Conservation (phyloP, 768 basidiomycete genomes). For the Pleurotus eryngii region DNA sequence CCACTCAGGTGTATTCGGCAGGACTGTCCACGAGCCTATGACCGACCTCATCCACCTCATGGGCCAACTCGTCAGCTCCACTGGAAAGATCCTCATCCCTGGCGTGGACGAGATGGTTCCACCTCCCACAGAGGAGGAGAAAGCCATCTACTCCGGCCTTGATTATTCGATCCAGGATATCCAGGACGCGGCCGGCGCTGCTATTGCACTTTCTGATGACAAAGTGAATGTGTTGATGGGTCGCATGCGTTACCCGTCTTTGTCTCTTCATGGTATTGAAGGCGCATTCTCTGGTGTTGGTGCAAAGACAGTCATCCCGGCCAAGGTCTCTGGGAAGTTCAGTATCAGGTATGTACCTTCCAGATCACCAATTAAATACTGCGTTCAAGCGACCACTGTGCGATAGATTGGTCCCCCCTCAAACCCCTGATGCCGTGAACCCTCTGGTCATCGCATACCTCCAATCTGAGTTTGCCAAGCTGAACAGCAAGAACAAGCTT, state of each 20-base stretch:
- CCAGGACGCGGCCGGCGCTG: slow-evolving; percentile 70
- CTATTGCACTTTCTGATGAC: slow-evolving; percentile 71
- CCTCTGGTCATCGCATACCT: slow-evolving; percentile 71
- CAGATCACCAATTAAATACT: neutral
- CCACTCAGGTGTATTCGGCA: slow-evolving; percentile 86
- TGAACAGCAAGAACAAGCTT: slow-evolving; percentile 82
- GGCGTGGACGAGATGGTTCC: slow-evolving; percentile 86
- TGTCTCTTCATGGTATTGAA: slow-evolving; percentile 94
- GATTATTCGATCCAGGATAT: slow-evolving; percentile 75
- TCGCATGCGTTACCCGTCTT: slow-evolving; percentile 84
- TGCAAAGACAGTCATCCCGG: slow-evolving; percentile 92
- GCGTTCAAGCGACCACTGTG: neutral
- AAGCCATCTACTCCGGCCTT: slow-evolving; percentile 65
- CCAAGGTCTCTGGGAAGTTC: slow-evolving; percentile 87
- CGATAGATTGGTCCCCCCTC: slow-evolving; percentile 75
- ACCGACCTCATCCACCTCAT: slow-evolving; percentile 84
- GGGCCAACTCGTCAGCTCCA: slow-evolving; percentile 75
- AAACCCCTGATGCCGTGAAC: slow-evolving; percentile 73
- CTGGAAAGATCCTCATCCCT: slow-evolving; percentile 84
- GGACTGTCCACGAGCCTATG: slow-evolving; percentile 88
- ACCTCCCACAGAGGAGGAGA: slow-evolving; percentile 69
- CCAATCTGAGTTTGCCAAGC: slow-evolving; percentile 76
- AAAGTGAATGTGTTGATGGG: slow-evolving; percentile 86
- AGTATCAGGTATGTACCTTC: slow-evolving; percentile 71
- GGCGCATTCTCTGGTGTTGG: slow-evolving; percentile 87